Evolutionary conservation across 2,329 filamentous ascomycete genomes (phyloP), one percentile per base, ranked within the genome.

Genomic region (Xylaria digitata): DNA sequence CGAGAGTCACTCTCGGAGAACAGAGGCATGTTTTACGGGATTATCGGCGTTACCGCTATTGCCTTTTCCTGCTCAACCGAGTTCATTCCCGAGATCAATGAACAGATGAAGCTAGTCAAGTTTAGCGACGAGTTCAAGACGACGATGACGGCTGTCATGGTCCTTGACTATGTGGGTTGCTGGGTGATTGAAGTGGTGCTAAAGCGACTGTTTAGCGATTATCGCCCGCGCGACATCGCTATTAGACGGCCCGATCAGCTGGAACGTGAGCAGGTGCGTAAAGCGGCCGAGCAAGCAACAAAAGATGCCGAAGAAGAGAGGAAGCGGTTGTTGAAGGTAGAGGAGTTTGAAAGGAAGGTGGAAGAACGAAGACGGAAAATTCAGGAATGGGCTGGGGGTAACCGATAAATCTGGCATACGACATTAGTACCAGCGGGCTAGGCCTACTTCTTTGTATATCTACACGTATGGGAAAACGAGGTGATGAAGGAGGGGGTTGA

Each of bases 21-120:
- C 85, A 92, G 90, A 80, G 94, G 93, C 78, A 99, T 99, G 96
- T 99, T 96, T 84, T 99, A 92, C 85, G 96, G 96, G 66, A 93
- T 99, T 63, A 83, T 99, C 46, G 91, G 92, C 71, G 95, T 97
- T 17, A 93, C 93, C 0, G 93, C 85, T 48, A 92, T 99, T 34
- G 95, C 96, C 6, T 98, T 99, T 80, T 90, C 91, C 53, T 97
- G 95, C 82, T 95, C 94, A 6, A 96, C 95, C 1, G 96, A 99
- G 79, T 93, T 99, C 75, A 86, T 98, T 55, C 96, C 96, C 2
- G 96, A 98, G 78, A 89, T 99, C 80, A 99, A 98, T 81, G 87
- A 95, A 80, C 90, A 93, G 80, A 90, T 99, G 82, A 93, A 92
- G 76, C 89, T 99, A 0, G 96, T 99, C 4, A 93, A 93, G 2